These are phyloP conservation scores for Sextonia rubra DNA, from an alignment of 164 flowering plant species.

Conservation along the genomic window DNA sequence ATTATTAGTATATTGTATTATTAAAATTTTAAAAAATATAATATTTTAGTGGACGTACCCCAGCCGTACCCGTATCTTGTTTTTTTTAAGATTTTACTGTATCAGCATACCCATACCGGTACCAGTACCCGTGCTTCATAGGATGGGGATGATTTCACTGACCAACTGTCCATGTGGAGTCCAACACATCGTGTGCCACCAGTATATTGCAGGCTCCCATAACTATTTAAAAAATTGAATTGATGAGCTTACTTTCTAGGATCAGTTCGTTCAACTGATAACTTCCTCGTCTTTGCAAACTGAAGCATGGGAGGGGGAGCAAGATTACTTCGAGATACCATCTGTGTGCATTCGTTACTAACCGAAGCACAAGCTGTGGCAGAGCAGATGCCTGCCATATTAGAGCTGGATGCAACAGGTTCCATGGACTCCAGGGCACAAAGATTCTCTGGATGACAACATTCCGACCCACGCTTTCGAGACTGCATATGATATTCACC, in stretches of 20 bases:
- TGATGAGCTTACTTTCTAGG: slow-evolving; percentile 57
- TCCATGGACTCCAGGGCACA: slow-evolving; percentile 33
- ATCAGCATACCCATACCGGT: too few relatives aligned
- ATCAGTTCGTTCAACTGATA: slow-evolving; percentile 75
- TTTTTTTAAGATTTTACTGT: too few relatives aligned
- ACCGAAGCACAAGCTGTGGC: slow-evolving; percentile 54
- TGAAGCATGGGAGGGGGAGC: slow-evolving; percentile 50
- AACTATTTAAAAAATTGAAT: background rate
- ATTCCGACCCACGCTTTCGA: slow-evolving; percentile 26
- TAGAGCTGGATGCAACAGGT: slow-evolving; percentile 49
- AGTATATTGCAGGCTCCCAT: background rate
- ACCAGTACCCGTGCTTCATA: too few relatives aligned
- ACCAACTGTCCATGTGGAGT: too few relatives aligned
- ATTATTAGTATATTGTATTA: too few relatives aligned
- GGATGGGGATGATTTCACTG: too few relatives aligned
- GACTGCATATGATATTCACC: slow-evolving; percentile 34
- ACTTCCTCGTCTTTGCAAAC: slow-evolving; percentile 71
- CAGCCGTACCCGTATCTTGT: too few relatives aligned
- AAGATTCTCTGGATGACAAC: slow-evolving; percentile 19
- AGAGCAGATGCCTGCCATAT: slow-evolving; percentile 39
- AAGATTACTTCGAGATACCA: slow-evolving; percentile 47
- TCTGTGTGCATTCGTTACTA: slow-evolving; percentile 59
- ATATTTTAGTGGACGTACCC: too few relatives aligned
- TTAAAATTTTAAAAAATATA: too few relatives aligned
- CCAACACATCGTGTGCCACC: background rate